These are phyloP conservation scores for Aspergillus sp. DNA, from an alignment of 2,329 filamentous ascomycete species.

Conservation along the genomic window DNA sequence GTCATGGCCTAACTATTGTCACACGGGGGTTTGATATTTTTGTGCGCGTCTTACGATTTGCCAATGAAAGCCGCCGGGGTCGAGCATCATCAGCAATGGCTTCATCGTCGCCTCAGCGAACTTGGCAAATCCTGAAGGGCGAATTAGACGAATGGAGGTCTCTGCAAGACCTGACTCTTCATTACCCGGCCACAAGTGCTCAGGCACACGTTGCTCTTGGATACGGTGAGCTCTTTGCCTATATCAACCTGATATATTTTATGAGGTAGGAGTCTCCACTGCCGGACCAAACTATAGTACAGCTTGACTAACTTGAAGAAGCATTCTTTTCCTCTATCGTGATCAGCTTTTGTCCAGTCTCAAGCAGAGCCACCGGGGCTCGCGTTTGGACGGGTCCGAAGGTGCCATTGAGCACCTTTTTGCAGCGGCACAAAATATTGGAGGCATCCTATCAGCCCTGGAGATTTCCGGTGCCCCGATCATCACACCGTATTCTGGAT, in stretches of 20 bases:
- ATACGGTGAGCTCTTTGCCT: constrained; percentile 30
- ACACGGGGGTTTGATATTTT: constrained; percentile 32
- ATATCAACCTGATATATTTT: constrained; percentile 31
- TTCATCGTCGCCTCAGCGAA: constrained; percentile 12
- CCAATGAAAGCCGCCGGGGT: constrained; percentile 28
- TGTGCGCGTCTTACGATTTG: constrained; percentile 28
- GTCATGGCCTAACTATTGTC: constrained; percentile 27
- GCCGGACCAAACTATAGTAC: not conserved
- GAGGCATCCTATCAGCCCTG: constrained; percentile 22
- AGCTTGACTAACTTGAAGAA: constrained; percentile 2
- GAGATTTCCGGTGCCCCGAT: constrained; percentile 25
- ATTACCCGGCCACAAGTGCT: constrained; percentile 26
- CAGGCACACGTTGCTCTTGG: constrained; percentile 29
- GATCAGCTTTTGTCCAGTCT: constrained; percentile 27
- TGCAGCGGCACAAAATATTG: constrained; percentile 25
- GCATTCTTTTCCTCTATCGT: constrained; percentile 28
- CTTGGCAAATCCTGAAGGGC: constrained; percentile 23
- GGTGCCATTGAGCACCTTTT: constrained; percentile 26
- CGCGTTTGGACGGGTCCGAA: constrained; percentile 7
- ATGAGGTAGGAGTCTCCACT: constrained; percentile 21
- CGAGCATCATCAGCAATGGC: constrained; percentile 10
- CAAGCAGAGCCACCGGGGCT: constrained; percentile 11
- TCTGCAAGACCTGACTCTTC: constrained; percentile 26
- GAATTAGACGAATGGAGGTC: constrained; percentile 30
- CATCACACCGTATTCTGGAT: constrained; percentile 31